Base-by-base conservation (phyloP, 2,329 filamentous ascomycete genomes). In the Calycina marina region DNA sequence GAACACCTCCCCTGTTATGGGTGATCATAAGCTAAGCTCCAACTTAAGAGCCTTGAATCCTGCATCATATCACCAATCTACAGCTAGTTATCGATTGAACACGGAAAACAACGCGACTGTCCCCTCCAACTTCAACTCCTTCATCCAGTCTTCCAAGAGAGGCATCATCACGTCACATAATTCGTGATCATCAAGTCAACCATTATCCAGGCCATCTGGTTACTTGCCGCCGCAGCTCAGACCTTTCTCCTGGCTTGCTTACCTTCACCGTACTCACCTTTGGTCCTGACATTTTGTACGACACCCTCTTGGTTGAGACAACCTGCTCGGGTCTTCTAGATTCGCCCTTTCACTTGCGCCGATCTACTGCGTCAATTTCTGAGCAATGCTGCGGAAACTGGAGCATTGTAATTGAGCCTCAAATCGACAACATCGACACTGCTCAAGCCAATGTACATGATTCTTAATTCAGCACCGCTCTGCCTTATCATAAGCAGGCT, bases 21-120 rank as follows among this genome's bases (percentile, higher is more conserved):
- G 40, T 42, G 44, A 48, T 47, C 44, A 44, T 45, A 46, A 38
- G 36, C 34, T 44, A 35, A 40, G 42, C 44, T 44, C 45, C 42
- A 43, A 39, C 39, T 42, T 39, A 37, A 42, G 29, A 35, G 37
- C 45, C 41, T 44, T 41, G 40, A 46, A 46, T 47, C 42, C 50
- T 51, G 40, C 34, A 36, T n/a, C n/a, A n/a, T 33, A 43, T 45
- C 43, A 50, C 48, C 45, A n/a, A n/a, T n/a, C n/a, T 46, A 35
- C 48, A 47, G 46, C 40, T 40, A 39, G 34, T 42, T 43, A 44
- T 45, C 46, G 45, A 48, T 46, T 44, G 42, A 49, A 47, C 43
- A 39, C 46, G 41, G 42, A 41, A 45, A 46, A 42, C 45, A 46
- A 40, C 40, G 43, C 41, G 40, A 34, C 38, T 31, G 36, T 39